phyloP scores from a whole-genome alignment of 768 basidiomycete genomes.

The Chlorophyllum brunneum region DNA sequence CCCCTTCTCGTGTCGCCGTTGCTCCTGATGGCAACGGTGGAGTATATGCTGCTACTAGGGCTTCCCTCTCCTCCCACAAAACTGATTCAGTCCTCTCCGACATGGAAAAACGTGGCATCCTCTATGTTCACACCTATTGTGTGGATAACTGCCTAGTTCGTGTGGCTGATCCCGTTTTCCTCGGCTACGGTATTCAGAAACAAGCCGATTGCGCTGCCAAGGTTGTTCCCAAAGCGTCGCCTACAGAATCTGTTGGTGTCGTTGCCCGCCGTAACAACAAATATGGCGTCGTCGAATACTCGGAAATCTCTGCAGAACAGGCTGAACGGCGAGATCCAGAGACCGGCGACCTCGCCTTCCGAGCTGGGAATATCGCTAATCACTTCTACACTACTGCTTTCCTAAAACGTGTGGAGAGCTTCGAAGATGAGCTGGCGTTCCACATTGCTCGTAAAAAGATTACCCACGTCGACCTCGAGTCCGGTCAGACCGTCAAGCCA shows the following conservation, averaged over 20 bases:
- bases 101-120: conserved; percentile 67
- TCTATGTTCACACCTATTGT: conserved; percentile 92
- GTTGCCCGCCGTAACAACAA: conserved; percentile 81
- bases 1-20: conserved; percentile 76
- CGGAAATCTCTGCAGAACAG: conserved; percentile 88
- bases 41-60: conserved; percentile 88
- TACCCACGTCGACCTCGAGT: conserved; percentile 66
- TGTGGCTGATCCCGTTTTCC: conserved; percentile 95
- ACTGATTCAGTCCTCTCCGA: conserved; percentile 80
- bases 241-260: conserved; percentile 93
- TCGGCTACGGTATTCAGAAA: conserved; percentile 90
- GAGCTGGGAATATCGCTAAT: conserved; percentile 96
- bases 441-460: conserved; percentile 99
- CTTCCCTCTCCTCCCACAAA: conserved; percentile 59
- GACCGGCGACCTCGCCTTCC: conserved; percentile 79
- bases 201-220: conserved; percentile 92
- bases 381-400: conserved; percentile 94
- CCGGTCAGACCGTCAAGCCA: conserved; percentile 74
- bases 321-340: conserved; percentile 68
- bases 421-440: conserved; percentile 89
- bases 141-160: conserved; percentile 99
- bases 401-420: conserved; percentile 70
- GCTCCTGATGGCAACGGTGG: conserved; percentile 99
- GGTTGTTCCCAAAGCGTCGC: conserved; percentile 85
- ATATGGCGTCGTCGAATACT: conserved; percentile 95